A percentile compares a stretch with the other conserved stretches of the same genome.
Evolutionary conservation across 2,329 filamentous ascomycete genomes (phyloP).

Genomic region (Claviceps capensis): DNA sequence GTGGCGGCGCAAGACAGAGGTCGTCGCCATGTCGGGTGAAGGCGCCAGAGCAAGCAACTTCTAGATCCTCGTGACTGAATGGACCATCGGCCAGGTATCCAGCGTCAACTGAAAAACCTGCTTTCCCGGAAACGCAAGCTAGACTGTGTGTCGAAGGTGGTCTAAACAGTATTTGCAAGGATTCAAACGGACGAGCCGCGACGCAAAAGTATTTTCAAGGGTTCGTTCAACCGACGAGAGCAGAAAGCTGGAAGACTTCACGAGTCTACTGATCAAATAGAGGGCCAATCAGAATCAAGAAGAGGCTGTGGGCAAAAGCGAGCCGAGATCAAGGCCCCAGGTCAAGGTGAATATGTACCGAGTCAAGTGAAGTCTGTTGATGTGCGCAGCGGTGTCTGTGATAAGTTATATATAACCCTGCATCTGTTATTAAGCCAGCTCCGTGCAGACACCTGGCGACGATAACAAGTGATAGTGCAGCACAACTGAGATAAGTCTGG

Average conservation of each 20-base stretch:
- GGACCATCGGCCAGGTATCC: neutral
- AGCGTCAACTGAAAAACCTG: neutral
- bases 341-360: neutral
- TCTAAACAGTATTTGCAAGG: neutral
- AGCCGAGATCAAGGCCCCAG: neutral
- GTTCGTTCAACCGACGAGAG: neutral
- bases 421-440: constrained; percentile 6
- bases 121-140: neutral
- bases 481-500: neutral
- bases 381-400: no score
- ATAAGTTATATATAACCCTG: no score
- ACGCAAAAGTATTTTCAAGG: neutral
- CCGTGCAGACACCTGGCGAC: constrained; percentile 13
- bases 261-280: neutral
- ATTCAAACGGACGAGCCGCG: neutral
- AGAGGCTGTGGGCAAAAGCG: neutral
- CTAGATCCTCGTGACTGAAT: neutral
- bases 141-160: neutral
- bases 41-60: neutral
- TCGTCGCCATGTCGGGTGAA: neutral
- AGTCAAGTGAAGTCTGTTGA: neutral
- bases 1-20: neutral
- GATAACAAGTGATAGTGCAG: constrained; percentile 15
- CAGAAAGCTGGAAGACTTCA: no score
- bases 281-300: neutral